Evolutionary conservation across 169 alveolate genomes (phyloP).

Genomic region (Plasmodium chabaudi): DNA sequence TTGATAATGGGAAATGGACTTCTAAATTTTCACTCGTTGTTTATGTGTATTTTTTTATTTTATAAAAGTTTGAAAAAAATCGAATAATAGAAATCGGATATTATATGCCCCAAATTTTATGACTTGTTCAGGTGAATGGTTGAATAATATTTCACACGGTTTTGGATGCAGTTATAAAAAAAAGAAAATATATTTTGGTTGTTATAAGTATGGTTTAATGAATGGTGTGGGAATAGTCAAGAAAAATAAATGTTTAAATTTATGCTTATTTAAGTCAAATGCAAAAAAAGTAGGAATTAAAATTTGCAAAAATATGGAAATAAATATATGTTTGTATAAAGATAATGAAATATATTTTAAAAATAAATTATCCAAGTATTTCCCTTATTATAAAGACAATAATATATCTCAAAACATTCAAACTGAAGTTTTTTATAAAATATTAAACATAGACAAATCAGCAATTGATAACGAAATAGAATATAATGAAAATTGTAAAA

Average conservation of each 20-base stretch:
- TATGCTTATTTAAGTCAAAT: conserved; percentile 53
- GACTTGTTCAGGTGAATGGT: conserved; percentile 71
- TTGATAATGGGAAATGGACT: no score
- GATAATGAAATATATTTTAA: conserved; percentile 25
- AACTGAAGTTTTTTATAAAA: conserved; percentile 17
- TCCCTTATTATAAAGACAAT: conserved; percentile 34
- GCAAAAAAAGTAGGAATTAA: conserved; percentile 30
- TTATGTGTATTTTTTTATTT: neutral
- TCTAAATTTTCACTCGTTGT: no score
- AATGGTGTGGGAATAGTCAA: conserved; percentile 73
- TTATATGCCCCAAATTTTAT: neutral
- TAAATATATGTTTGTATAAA: conserved; percentile 29
- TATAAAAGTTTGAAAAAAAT: neutral
- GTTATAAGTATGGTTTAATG: conserved; percentile 62
- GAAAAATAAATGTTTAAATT: conserved; percentile 61
- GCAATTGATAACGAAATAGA: no score
- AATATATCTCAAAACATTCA: conserved; percentile 9
- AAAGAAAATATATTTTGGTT: conserved; percentile 37
- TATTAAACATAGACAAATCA: conserved; percentile 20
- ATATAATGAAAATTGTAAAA: no score
- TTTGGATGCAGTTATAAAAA: conserved; percentile 57
- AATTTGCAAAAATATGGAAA: conserved; percentile 56
- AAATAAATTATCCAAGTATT: conserved; percentile 19
- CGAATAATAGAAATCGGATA: no score
- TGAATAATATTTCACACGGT: conserved; percentile 66